Evolutionary conservation across 345 rosid species (phyloP).

Genomic region (Arabidopsis suecica): DNA sequence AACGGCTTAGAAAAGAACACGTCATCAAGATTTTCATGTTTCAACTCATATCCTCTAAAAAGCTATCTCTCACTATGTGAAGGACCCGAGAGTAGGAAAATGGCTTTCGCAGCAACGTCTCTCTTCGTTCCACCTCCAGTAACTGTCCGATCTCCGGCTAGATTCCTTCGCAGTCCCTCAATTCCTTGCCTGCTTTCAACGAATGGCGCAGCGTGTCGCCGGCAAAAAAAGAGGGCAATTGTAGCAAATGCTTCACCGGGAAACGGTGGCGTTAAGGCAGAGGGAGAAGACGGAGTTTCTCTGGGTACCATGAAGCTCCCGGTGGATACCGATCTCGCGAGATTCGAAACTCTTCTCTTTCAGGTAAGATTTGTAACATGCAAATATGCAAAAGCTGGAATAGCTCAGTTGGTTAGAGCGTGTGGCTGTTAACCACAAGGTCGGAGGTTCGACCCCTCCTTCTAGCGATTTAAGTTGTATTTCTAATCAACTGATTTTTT

Average conservation of each 20-base stretch:
- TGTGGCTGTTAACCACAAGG: constrained; percentile 89
- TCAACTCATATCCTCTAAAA: constrained; percentile 30
- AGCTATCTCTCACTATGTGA: constrained; percentile 16
- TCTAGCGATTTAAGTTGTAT: no score
- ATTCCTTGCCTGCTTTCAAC: background rate
- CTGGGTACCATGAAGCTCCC: constrained; percentile 90
- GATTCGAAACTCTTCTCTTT: constrained; percentile 73
- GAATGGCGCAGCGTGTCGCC: constrained; percentile 6
- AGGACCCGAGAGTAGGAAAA: background rate
- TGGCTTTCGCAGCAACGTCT: constrained; percentile 36
- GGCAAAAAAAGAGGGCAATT: constrained; percentile 40
- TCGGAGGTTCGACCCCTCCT: constrained; percentile 82
- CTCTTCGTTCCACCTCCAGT: background rate
- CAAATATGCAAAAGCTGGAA: constrained; percentile 50
- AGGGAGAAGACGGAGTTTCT: constrained; percentile 70
- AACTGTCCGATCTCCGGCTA: constrained; percentile 27
- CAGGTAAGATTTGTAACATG: constrained; percentile 49
- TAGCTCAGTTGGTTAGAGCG: constrained; percentile 90
- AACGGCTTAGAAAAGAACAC: constrained; percentile 29
- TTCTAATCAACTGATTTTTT: background rate
- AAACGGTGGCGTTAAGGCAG: constrained; percentile 24
- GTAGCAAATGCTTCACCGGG: constrained; percentile 33
- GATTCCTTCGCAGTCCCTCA: background rate
- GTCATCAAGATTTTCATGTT: constrained; percentile 12
- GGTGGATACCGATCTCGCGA: constrained; percentile 56